Percentiles rank a stretch among this genome's conserved stretches.
Conservation (phyloP, 768 basidiomycete species). For the Cystobasidium tubakii region DNA sequence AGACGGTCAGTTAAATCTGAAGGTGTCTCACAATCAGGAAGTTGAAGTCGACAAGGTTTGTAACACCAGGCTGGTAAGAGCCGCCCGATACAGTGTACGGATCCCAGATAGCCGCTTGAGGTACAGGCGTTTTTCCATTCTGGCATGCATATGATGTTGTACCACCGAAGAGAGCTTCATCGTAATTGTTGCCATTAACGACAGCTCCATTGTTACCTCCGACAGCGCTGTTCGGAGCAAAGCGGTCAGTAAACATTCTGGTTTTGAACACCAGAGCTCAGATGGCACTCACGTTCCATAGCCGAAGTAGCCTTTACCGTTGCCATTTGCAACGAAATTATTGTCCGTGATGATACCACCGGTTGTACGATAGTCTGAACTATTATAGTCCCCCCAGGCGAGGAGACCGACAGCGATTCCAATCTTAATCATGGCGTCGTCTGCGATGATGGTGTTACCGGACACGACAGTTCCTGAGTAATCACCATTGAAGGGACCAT, state of each 20-base stretch:
- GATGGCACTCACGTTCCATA: slow-evolving; percentile 39
- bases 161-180: slow-evolving; percentile 42
- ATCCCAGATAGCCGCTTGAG: slow-evolving; percentile 35
- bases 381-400: slow-evolving; percentile 42
- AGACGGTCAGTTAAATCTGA: background rate
- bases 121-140: slow-evolving; percentile 1
- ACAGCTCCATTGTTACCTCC: slow-evolving; percentile 41
- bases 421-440: slow-evolving; percentile 45
- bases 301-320: slow-evolving; percentile 43
- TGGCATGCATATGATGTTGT: slow-evolving; percentile 29
- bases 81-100: slow-evolving; percentile 19
- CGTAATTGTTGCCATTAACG: slow-evolving; percentile 43
- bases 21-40: slow-evolving; percentile 23
- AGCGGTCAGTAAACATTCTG: background rate
- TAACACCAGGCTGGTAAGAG: slow-evolving; percentile 13
- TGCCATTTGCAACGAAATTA: slow-evolving; percentile 40
- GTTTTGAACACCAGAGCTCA: background rate
- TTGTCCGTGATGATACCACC: slow-evolving; percentile 44
- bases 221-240: slow-evolving; percentile 30
- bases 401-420: slow-evolving; percentile 46
- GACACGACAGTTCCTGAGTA: slow-evolving; percentile 43
- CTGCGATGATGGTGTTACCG: slow-evolving; percentile 42
- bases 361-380: slow-evolving; percentile 19
- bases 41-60: background rate
- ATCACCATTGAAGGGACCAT: slow-evolving; percentile 38